Percentiles rank a stretch among this genome's conserved stretches.
phyloP scores from a whole-genome alignment of 164 flowering plant genomes.

The Vitis labrusca region DNA sequence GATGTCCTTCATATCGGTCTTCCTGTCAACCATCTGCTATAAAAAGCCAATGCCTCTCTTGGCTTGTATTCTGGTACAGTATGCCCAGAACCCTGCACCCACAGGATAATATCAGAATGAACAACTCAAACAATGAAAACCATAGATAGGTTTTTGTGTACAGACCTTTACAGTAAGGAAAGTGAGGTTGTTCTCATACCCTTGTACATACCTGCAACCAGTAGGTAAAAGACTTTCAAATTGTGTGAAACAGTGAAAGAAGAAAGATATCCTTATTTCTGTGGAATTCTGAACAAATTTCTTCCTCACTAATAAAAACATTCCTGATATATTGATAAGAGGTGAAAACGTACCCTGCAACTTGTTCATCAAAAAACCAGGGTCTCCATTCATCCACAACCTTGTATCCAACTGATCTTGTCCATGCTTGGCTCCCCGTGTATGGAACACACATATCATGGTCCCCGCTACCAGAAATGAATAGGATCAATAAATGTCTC shows the following conservation, averaged over 20 bases:
- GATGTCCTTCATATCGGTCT: slow-evolving; percentile 11
- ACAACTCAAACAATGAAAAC: not conserved
- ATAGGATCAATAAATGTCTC: not conserved
- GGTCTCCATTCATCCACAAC: slow-evolving; percentile 85
- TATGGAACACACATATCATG: slow-evolving; percentile 98
- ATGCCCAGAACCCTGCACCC: slow-evolving; percentile 53
- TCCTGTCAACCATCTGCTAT: slow-evolving; percentile 36
- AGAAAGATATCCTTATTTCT: not conserved
- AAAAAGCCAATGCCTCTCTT: slow-evolving; percentile 40
- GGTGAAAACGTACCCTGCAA: slow-evolving; percentile 73
- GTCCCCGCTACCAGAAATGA: slow-evolving; percentile 67
- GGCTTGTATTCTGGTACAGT: slow-evolving; percentile 62
- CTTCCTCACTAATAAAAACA: not conserved
- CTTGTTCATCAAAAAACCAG: slow-evolving; percentile 64
- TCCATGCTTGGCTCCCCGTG: slow-evolving; percentile 93
- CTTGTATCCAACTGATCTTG: slow-evolving; percentile 75
- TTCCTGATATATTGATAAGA: not conserved
- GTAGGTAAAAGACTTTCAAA: not conserved
- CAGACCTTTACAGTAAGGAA: slow-evolving; percentile 84
- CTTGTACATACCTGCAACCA: slow-evolving; percentile 67
- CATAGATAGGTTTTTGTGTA: not conserved
- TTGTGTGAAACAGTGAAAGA: no score
- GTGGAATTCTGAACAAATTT: not conserved
- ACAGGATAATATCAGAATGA: not conserved
- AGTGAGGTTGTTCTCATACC: slow-evolving; percentile 76